Base-by-base conservation (phyloP, 1,139 yeast genomes). In the Hanseniaspora gamundiae region DNA sequence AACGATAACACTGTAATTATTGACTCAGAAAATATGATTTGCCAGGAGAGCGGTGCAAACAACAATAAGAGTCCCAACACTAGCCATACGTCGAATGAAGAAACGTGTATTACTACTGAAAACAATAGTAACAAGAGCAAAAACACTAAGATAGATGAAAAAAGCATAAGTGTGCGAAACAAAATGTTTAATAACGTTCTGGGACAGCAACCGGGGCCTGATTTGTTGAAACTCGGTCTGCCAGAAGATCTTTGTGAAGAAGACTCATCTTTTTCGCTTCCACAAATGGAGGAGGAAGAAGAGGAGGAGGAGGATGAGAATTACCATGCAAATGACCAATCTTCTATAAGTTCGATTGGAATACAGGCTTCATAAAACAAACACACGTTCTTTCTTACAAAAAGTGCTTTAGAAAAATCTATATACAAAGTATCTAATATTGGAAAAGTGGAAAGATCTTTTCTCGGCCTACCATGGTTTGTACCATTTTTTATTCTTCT, bases 401-500 rank as follows among this genome's bases (percentile, higher is more conserved):
- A n/a, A n/a, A n/a, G n/a, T n/a, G n/a, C n/a, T n/a, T n/a, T n/a
- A n/a, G n/a, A n/a, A n/a, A n/a, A 28, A 13, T 28, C n/a, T 28
- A 28, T 28, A 10, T 28, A 28, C 31, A 28, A n/a, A 7, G 26
- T 24, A 24, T 24, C 9, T 24, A 24, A 24, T 24, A 7, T 24
- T n/a, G n/a, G n/a, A n/a, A 24, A 7, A 7, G 9, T 24, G 26
- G 26, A 24, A 7, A 24, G 26, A 9, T 9, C 26, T 9, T 38
- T 16, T 38, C 21, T 36, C 11, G 19, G 21, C n/a, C 41, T 24
- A 44, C 46, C 46, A 44, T 14, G 39, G 29, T 21, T 44, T 44
- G 27, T 41, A 44, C 46, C 46, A 44, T 14, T 39, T 40, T 24
- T 42, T 42, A n/a, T 39, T 36, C 2, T 39, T 38, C 8, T 40